Evolutionary conservation across 768 basidiomycete species (phyloP).

Genomic region (Lentinula sp.): DNA sequence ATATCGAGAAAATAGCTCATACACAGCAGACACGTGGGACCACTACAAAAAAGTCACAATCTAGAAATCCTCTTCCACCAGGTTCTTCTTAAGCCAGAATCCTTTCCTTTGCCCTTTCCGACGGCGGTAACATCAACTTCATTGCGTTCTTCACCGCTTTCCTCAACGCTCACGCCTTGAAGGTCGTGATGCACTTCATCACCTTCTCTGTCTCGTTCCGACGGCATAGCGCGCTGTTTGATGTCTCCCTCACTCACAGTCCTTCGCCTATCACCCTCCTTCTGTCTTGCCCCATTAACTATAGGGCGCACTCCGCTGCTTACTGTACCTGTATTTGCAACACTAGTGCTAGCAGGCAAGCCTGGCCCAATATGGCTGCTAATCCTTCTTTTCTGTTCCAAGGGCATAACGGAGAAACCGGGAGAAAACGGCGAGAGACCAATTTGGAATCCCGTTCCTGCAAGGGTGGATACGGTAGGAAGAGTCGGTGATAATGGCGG

Average conservation of each 20-base stretch:
- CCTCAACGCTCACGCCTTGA: constrained; percentile 4
- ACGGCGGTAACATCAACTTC: constrained; percentile 5
- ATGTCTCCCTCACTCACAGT: constrained; percentile 50
- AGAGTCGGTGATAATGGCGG: constrained; percentile 23
- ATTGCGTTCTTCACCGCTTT: constrained; percentile 5
- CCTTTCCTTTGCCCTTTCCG: constrained; percentile 9
- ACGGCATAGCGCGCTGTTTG: constrained; percentile 6
- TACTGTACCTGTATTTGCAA: neutral
- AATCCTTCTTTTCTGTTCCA: constrained; percentile 38
- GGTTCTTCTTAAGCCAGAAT: constrained; percentile 8
- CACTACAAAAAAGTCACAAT: neutral
- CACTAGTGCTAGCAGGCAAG: neutral
- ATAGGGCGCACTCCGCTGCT: neutral
- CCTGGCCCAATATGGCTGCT: constrained; percentile 26
- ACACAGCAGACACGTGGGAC: neutral
- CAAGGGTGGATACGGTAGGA: constrained; percentile 29
- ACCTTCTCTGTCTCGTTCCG: constrained; percentile 10
- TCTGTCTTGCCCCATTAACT: constrained; percentile 4
- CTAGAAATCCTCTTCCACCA: neutral
- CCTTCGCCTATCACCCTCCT: constrained; percentile 28
- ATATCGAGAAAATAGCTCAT: neutral
- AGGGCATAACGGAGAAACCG: constrained; percentile 66
- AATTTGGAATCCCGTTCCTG: constrained; percentile 59
- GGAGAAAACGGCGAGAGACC: constrained; percentile 72
- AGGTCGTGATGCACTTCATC: constrained; percentile 4